Evolutionary conservation across 2,329 filamentous ascomycete species (phyloP).

Genomic region (Ceratocystis cubensis): DNA sequence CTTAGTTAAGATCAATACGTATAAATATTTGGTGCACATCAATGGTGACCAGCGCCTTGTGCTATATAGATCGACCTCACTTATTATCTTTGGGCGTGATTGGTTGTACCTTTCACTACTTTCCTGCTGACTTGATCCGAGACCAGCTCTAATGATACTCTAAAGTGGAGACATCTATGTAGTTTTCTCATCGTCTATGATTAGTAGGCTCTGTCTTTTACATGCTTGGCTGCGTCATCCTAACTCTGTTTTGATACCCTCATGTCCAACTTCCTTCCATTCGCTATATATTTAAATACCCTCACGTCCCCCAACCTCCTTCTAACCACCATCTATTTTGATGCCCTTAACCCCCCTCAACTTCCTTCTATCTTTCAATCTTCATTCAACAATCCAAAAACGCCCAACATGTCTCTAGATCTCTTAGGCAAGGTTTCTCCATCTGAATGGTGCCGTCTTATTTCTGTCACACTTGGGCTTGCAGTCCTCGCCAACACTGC

Average conservation of each 20-base stretch:
- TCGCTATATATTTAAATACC: no score
- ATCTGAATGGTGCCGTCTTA: conserved; percentile 20
- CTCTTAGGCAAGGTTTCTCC: conserved; percentile 16
- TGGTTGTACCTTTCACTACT: not conserved
- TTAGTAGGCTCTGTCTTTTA: not conserved
- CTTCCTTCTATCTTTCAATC: not conserved
- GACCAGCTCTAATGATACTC: not conserved
- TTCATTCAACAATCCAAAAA: no score
- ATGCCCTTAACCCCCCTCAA: not conserved
- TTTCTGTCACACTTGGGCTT: conserved; percentile 16
- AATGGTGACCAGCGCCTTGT: no score
- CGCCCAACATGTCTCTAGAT: not conserved
- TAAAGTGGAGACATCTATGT: not conserved
- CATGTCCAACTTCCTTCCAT: no score
- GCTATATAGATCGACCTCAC: no score
- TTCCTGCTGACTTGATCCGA: not conserved
- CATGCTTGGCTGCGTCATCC: no score
- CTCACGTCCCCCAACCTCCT: no score
- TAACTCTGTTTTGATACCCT: no score
- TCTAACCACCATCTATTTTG: no score
- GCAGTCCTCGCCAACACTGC: conserved; percentile 17
- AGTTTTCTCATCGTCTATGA: not conserved
- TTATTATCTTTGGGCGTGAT: no score
- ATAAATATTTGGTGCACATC: no score
- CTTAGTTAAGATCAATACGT: no score